These are phyloP conservation scores for Aspergillus leporis DNA, from an alignment of 495 filamentous ascomycete species.

Conservation along the genomic window DNA sequence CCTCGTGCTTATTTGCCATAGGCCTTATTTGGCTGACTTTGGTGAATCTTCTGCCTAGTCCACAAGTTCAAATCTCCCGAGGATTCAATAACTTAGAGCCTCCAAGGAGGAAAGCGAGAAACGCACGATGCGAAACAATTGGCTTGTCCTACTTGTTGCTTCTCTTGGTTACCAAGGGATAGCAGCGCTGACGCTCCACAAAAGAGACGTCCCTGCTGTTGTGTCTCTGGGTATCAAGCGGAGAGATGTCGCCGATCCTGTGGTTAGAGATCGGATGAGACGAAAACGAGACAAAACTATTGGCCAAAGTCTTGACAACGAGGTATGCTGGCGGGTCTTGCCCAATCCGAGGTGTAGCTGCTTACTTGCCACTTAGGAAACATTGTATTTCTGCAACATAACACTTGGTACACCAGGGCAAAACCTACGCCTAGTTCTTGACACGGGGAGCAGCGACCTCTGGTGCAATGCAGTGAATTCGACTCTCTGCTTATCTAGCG, in stretches of 20 bases:
- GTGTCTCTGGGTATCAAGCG: constrained; percentile 42
- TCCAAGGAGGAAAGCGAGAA: neutral
- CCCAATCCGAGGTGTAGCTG: too few relatives aligned
- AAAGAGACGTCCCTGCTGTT: constrained; percentile 37
- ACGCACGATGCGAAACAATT: constrained; percentile 1
- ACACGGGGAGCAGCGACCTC: constrained; percentile 87
- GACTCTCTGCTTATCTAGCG: constrained; percentile 50
- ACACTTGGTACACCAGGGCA: constrained; percentile 72
- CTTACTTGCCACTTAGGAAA: constrained; percentile 28
- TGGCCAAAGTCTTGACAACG: constrained; percentile 40
- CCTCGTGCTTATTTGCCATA: neutral
- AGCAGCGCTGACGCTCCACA: constrained; percentile 28
- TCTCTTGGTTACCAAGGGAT: constrained; percentile 21
- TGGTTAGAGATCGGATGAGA: constrained; percentile 33
- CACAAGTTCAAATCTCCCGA: too few relatives aligned
- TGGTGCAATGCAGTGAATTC: constrained; percentile 79
- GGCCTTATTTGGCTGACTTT: neutral
- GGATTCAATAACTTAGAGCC: neutral
- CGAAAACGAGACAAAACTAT: constrained; percentile 38
- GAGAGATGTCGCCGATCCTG: constrained; percentile 34
- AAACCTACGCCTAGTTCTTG: constrained; percentile 65
- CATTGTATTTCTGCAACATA: constrained; percentile 69
- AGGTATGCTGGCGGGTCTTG: constrained; percentile 27
- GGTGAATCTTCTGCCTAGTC: neutral
- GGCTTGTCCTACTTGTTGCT: constrained; percentile 5